A percentile compares a stretch with the other conserved stretches of the same genome.
Evolutionary conservation across 1,284 basidiomycete species (phyloP).

Genomic region (Cystobasidium pallidum): DNA sequence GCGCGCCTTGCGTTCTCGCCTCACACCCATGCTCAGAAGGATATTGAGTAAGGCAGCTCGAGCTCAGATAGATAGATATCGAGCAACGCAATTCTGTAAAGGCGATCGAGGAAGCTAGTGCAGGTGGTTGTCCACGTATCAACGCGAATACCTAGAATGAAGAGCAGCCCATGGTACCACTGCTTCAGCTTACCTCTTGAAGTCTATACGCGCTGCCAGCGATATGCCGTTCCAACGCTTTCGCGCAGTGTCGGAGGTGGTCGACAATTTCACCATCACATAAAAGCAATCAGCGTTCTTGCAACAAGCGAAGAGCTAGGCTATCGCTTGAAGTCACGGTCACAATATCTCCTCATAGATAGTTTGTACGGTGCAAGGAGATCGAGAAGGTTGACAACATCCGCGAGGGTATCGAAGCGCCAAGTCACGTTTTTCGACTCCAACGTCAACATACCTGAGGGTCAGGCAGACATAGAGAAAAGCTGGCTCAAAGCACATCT

Average conservation of each 20-base stretch:
- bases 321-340: background rate
- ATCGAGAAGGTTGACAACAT: background rate
- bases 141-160: background rate
- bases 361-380: background rate
- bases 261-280: background rate
- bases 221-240: background rate
- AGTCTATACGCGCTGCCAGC: background rate
- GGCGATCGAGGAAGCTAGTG: too few species aligned
- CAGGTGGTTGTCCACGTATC: too few species aligned
- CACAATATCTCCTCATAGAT: background rate
- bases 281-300: background rate
- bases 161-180: background rate
- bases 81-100: too few species aligned
- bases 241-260: background rate
- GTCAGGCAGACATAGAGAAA: slow-evolving; percentile 23
- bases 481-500: slow-evolving; percentile 33
- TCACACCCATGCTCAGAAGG: too few species aligned
- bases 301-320: background rate
- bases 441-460: background rate
- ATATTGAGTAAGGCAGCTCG: too few species aligned
- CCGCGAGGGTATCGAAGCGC: background rate
- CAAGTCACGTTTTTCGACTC: slow-evolving; percentile 32
- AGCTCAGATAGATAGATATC: too few species aligned
- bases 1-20: too few species aligned
- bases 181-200: background rate